phyloP scores from a whole-genome alignment of 768 basidiomycete species.

The Tephrocybe sp. region DNA sequence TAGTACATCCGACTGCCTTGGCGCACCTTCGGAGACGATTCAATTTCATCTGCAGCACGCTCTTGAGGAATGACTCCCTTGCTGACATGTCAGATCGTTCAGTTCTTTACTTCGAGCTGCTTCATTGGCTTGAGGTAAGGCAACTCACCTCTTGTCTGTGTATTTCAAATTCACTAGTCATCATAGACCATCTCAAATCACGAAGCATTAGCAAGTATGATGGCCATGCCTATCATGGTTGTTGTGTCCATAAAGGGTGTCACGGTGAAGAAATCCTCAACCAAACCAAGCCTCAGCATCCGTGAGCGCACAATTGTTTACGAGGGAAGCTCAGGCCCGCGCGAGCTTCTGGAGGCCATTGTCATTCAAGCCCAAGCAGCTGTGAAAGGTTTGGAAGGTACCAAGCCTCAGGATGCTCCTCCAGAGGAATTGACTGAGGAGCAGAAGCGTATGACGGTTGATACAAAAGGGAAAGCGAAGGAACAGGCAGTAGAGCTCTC shows the following conservation, averaged over 20 bases:
- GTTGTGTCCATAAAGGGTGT: slow-evolving; percentile 63
- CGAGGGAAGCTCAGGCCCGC: slow-evolving; percentile 87
- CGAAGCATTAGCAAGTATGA: slow-evolving; percentile 91
- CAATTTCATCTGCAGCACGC: slow-evolving; percentile 80
- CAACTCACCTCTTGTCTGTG: background rate
- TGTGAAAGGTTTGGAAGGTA: slow-evolving; percentile 78
- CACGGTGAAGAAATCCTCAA: slow-evolving; percentile 49
- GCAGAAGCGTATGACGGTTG: slow-evolving; percentile 79
- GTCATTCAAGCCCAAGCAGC: slow-evolving; percentile 93
- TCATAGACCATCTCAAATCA: slow-evolving; percentile 86
- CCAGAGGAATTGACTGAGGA: slow-evolving; percentile 82
- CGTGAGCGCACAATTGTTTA: slow-evolving; percentile 85
- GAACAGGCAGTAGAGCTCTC: slow-evolving; percentile 44
- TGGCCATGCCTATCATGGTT: slow-evolving; percentile 97
- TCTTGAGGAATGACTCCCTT: slow-evolving; percentile 88
- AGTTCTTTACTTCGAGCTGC: slow-evolving; percentile 81
- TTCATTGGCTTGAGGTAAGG: slow-evolving; percentile 88
- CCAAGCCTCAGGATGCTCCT: slow-evolving; percentile 44
- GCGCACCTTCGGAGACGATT: slow-evolving; percentile 91
- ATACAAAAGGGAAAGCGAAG: slow-evolving; percentile 64
- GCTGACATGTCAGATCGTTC: slow-evolving; percentile 91
- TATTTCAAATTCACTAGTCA: slow-evolving; percentile 6
- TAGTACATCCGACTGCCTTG: slow-evolving; percentile 88
- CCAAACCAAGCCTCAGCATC: slow-evolving; percentile 45
- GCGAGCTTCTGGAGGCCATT: slow-evolving; percentile 88